phyloP scores from a whole-genome alignment of 2,329 filamentous ascomycete genomes.

The Clarireedia paspali region DNA sequence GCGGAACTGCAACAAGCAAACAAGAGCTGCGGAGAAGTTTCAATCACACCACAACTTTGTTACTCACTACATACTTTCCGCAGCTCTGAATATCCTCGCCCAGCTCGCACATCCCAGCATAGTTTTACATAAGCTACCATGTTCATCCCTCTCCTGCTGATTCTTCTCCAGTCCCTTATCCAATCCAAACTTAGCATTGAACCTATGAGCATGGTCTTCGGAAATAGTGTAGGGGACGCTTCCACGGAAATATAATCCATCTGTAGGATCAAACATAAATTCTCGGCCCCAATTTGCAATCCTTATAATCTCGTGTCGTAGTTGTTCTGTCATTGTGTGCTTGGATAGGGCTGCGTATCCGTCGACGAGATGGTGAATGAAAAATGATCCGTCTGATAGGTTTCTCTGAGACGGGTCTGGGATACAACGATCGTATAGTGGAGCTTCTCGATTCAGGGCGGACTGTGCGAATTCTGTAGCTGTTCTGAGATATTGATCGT shows the following conservation, averaged over 20 bases:
- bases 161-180: constrained; percentile 11
- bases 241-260: constrained; percentile 16
- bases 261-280: constrained; percentile 14
- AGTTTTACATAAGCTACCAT: constrained; percentile 18
- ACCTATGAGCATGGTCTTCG: constrained; percentile 9
- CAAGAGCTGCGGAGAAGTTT: too few relatives aligned
- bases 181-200: constrained; percentile 12
- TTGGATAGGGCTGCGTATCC: constrained; percentile 14
- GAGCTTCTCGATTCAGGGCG: constrained; percentile 10
- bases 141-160: constrained; percentile 15
- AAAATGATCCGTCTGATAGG: constrained; percentile 19
- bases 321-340: constrained; percentile 1
- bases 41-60: too few relatives aligned
- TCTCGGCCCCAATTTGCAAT: constrained; percentile 17
- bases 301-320: constrained; percentile 8
- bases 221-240: constrained; percentile 16
- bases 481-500: constrained; percentile 7
- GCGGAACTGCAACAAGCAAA: too few relatives aligned
- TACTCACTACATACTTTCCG: constrained; percentile 3
- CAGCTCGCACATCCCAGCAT: constrained; percentile 18
- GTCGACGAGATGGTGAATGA: constrained; percentile 19
- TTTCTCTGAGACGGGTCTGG: constrained; percentile 7
- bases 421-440: constrained; percentile 14
- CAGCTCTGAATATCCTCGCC: constrained; percentile 13
- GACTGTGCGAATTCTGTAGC: constrained; percentile 15